These are phyloP conservation scores for Botrytis cinerea DNA, from an alignment of 2,329 filamentous ascomycete genomes.

Conservation along the genomic window DNA sequence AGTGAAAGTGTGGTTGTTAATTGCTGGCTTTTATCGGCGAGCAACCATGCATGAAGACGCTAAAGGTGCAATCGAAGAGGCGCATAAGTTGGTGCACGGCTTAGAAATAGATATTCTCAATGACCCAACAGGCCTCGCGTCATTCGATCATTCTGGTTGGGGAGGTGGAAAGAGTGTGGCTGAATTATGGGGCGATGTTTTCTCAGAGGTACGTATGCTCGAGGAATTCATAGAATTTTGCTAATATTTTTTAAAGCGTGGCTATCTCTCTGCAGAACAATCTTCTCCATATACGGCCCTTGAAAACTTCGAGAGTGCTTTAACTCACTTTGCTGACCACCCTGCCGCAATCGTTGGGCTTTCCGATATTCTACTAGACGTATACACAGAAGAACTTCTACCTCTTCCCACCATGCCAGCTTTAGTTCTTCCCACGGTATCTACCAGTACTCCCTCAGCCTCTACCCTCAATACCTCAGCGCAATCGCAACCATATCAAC, in stretches of 20 bases:
- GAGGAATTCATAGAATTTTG: constrained; percentile 14
- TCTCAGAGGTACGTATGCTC: constrained; percentile 65
- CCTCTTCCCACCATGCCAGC: constrained; percentile 52
- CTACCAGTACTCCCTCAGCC: constrained; percentile 33
- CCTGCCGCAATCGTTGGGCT: constrained; percentile 77
- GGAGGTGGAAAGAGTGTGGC: constrained; percentile 79
- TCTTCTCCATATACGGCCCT: constrained; percentile 65
- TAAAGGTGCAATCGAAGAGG: constrained; percentile 77
- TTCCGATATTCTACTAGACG: constrained; percentile 81
- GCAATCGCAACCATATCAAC: constrained; percentile 29
- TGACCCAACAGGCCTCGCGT: constrained; percentile 62
- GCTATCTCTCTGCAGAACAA: constrained; percentile 38
- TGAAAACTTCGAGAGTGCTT: constrained; percentile 76
- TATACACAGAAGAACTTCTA: constrained; percentile 71
- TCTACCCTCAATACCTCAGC: constrained; percentile 32
- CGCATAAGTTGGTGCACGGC: constrained; percentile 69
- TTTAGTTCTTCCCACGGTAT: constrained; percentile 37
- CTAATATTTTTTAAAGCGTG: constrained; percentile 41
- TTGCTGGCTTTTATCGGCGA: constrained; percentile 83
- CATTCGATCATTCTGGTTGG: constrained; percentile 69
- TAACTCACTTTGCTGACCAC: constrained; percentile 80
- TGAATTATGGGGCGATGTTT: constrained; percentile 81
- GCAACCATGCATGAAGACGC: constrained; percentile 80
- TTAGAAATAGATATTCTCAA: constrained; percentile 68
- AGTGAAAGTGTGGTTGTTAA: constrained; percentile 84